Evolutionary conservation across 306 rosid species (phyloP), one percentile per base, ranked within the genome.

Genomic region (Vachellia pachyceras): DNA sequence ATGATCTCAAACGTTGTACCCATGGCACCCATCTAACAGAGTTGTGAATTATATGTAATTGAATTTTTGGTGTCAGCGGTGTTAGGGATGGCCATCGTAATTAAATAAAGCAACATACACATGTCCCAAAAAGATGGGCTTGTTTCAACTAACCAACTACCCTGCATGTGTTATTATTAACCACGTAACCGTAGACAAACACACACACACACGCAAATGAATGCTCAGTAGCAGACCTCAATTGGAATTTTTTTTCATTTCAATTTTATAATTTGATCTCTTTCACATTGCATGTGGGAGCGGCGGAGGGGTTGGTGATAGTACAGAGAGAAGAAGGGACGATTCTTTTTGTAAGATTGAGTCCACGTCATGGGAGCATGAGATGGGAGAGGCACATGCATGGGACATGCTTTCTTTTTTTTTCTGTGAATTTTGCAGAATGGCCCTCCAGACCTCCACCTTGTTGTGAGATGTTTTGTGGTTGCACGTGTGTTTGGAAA

Each of bases 141-240:
- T 12, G 67, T 25, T 60, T 60, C 65, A 58, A 58, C 65, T 57
- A 57, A 57, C 37, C 66, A 60, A 60, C 67, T 3, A 60, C 67
- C 39, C 25, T 60, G 67, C 67, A 60, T 23, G 67, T 29, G 39
- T 60, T 60, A 25, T 12, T 60, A 25, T 60, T 60, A 60, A 25
- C 39, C 8, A 11, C 14, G 6, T 11, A 60, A 29, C 67, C 8
- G 36, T 25, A 4, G 66, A 37, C 17, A n/a, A 52, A 44, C 2
- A 49, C 15, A 4, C 2, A 0, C 6, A n/a, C n/a, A n/a, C n/a
- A n/a, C 0, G 10, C 4, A 8, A 10, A 20, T 3, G 8, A 2
- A 9, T 58, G 65, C 5, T 36, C 65, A 10, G n/a, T n/a, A n/a
- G n/a, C n/a, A n/a, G 13, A 58, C 29, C 63, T 20, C 36, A 3